Evolutionary conservation across 768 basidiomycete genomes (phyloP), one percentile per base, ranked within the genome.

Genomic region (Termitomyces sp.): DNA sequence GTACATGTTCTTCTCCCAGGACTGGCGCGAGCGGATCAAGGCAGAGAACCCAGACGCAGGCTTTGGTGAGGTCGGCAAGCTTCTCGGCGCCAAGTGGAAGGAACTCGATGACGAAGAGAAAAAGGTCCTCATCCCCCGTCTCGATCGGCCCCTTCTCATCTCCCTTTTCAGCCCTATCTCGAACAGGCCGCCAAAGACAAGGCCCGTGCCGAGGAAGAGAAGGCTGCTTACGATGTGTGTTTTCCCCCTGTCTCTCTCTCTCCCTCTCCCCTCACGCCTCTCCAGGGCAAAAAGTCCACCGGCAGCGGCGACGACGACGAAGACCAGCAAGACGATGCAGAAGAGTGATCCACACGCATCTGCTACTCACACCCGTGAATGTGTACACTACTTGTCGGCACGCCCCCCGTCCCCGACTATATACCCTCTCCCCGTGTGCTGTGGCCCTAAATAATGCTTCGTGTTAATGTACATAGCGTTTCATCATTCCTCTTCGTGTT

Each of bases 1-100:
- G 41, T 98, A 97, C 79, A 97, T 98, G 96, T 94, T 94, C 88
- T 98, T 98, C 82, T 87, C 85, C 65, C 91, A 94, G 72, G 95
- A 94, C 72, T 90, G 92, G 91, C 84, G 95, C 69, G 90, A 95
- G 74, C 84, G 90, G 70, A 91, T 98, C 82, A 96, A 95, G 86
- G 69, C 83, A 57, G 94, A 97, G 77, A 96, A 98, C 77, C 95
- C 95, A 49, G 92, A 94, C 58, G 94, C 92, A 29, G 81, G 88
- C 56, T 98, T 98, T 68, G 95, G 94, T 62, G 93, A 96, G 72
- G 83, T 97, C 58, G 96, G 95, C 65, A 97, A 94, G 76, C 81
- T 97, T 46, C 86, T 98, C 58, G 96, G 96, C 42, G 88, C 88
- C 52, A 94, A 94, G 76, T 98, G 96, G 96, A 98, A 97, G 81